Conservation (phyloP, 1,284 basidiomycete species). For the Somion occarium region DNA sequence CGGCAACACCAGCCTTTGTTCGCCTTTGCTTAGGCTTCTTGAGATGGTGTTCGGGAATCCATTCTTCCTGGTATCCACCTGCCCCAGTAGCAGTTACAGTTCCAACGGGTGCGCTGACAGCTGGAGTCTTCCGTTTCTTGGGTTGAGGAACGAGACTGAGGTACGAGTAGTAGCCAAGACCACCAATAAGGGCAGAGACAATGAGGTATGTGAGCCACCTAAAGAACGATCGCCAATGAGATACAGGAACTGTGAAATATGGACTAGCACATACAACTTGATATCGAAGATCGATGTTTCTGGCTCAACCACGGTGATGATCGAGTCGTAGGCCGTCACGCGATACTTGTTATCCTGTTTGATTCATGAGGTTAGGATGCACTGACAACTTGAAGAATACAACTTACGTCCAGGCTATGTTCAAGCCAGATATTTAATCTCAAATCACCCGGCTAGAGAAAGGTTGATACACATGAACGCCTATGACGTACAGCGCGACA, state of each 20-base stretch:
- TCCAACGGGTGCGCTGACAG: slow-evolving; percentile 52
- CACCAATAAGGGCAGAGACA: slow-evolving; percentile 60
- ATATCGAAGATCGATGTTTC: slow-evolving; percentile 76
- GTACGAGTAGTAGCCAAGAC: slow-evolving; percentile 66
- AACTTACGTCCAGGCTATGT: slow-evolving; percentile 57
- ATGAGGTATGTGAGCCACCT: slow-evolving; percentile 78
- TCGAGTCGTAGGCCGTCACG: slow-evolving; percentile 72
- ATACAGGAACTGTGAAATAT: neutral
- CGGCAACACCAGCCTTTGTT: slow-evolving; percentile 40
- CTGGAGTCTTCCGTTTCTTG: slow-evolving; percentile 38
- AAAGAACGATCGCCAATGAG: slow-evolving; percentile 6
- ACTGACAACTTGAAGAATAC: slow-evolving; percentile 8
- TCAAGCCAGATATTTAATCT: slow-evolving; percentile 80
- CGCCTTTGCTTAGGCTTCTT: slow-evolving; percentile 57
- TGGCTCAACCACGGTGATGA: slow-evolving; percentile 82
- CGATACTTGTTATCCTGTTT: slow-evolving; percentile 51
- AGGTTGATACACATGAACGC: slow-evolving; percentile 1
- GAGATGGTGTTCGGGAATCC: slow-evolving; percentile 87
- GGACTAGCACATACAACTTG: slow-evolving; percentile 55
- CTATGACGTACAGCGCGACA: neutral
- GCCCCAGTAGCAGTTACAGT: slow-evolving; percentile 65
- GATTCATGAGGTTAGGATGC: neutral
- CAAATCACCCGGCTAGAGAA: slow-evolving; percentile 65
- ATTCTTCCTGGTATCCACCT: slow-evolving; percentile 83
- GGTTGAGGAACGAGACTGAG: slow-evolving; percentile 59